phyloP scores from a whole-genome alignment of 345 rosid genomes.

The Zanthoxylum bungeanum region DNA sequence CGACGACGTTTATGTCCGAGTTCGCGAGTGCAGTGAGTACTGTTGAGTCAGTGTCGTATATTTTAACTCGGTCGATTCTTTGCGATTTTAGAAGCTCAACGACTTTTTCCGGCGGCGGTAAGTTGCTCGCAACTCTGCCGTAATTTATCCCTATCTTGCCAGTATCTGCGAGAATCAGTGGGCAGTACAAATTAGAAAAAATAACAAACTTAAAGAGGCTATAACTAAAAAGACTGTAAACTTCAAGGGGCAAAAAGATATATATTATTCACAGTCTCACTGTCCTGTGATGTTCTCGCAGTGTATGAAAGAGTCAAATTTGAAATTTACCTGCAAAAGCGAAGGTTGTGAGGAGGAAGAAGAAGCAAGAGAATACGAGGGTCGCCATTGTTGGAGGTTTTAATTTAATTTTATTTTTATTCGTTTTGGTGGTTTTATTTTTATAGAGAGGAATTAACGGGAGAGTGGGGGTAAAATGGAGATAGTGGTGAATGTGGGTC shows the following conservation, averaged over 20 bases:
- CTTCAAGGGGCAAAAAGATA: no score
- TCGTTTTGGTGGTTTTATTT: not conserved
- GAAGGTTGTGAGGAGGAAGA: slow-evolving; percentile 33
- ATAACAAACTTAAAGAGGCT: no score
- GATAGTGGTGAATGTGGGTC: slow-evolving; percentile 30
- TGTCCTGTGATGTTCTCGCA: no score
- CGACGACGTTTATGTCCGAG: slow-evolving; percentile 63
- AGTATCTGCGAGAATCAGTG: slow-evolving; percentile 26
- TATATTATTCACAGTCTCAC: no score
- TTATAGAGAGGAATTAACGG: slow-evolving; percentile 12
- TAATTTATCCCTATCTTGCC: slow-evolving; percentile 80
- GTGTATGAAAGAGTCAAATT: no score
- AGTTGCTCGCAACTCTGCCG: slow-evolving; percentile 71
- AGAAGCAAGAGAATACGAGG: slow-evolving; percentile 7
- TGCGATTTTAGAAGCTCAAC: slow-evolving; percentile 63
- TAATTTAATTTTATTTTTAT: not conserved
- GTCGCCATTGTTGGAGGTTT: slow-evolving; percentile 20
- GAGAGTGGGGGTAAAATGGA: no score
- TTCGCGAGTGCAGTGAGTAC: slow-evolving; percentile 66
- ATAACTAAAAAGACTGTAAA: no score
- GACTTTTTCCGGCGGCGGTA: slow-evolving; percentile 66
- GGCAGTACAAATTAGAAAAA: no score
- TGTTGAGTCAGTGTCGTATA: slow-evolving; percentile 66
- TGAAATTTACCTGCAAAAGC: slow-evolving; percentile 46
- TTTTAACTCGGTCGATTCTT: slow-evolving; percentile 58